phyloP scores from a whole-genome alignment of 164 flowering plant genomes.

The Chloranthus sessilifolius region DNA sequence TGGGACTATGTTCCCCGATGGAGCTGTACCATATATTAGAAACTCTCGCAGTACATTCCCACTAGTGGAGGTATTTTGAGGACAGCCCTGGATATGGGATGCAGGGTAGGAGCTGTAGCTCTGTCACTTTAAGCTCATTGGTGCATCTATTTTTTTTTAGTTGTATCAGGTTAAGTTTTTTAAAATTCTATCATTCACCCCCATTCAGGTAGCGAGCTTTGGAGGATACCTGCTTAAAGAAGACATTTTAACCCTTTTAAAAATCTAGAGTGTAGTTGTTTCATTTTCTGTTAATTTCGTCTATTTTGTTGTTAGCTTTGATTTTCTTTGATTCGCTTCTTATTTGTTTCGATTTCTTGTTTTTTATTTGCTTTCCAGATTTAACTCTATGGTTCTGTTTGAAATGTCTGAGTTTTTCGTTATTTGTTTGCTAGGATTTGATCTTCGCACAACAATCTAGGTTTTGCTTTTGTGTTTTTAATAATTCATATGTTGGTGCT shows the following conservation, averaged over 20 bases:
- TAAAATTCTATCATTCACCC: neutral
- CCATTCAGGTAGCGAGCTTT: conserved; percentile 90
- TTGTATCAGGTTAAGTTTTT: neutral
- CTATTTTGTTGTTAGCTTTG: too few species aligned
- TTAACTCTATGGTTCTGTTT: too few species aligned
- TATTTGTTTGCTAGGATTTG: too few species aligned
- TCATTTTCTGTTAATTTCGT: too few species aligned
- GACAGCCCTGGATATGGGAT: conserved; percentile 99
- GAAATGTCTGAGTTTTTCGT: too few species aligned
- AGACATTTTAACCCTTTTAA: conserved; percentile 71
- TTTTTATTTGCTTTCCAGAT: too few species aligned
- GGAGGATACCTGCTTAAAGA: conserved; percentile 76
- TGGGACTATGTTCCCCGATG: conserved; percentile 98
- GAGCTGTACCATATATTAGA: conserved; percentile 81
- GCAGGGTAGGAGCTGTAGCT: conserved; percentile 66
- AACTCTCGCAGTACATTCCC: conserved; percentile 85
- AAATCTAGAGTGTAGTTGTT: too few species aligned
- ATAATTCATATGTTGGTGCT: too few species aligned
- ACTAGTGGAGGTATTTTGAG: conserved; percentile 61
- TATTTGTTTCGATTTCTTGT: too few species aligned
- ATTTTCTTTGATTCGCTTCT: too few species aligned
- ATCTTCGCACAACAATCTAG: too few species aligned
- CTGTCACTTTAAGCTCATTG: conserved; percentile 1
- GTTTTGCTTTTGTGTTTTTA: too few species aligned
- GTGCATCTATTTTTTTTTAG: neutral